Evolutionary conservation across 768 basidiomycete species (phyloP), one percentile per base, ranked within the genome.

Genomic region (Amanita pallidorosea): DNA sequence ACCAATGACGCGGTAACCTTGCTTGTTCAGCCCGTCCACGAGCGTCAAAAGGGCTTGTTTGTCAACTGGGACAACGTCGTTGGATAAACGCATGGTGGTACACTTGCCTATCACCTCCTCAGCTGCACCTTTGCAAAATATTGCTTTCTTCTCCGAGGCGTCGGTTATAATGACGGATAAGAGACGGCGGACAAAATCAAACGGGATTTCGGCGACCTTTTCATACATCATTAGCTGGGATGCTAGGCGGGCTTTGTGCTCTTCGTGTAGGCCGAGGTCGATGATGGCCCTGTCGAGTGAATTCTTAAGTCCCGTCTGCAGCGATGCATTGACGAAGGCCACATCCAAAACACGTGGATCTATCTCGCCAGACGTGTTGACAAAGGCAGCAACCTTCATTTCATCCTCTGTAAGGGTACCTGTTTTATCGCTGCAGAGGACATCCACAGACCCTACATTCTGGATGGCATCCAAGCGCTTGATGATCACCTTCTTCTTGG

Each of bases 361-460:
- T 12, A 45, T 25, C 53, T 60, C 59, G 36, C 45, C 47, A 18
- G 12, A 11, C 4, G n/a, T 27, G 9, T 47, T 53, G 42, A 51
- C 17, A 57, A 57, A 54, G 66, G 64, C 36, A 60, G 63, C 8
- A 29, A 45, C 27, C n/a, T 45, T 45, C 44, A 45, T 29, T 45
- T 45, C 44, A 25, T 45, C 44, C 44, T 45, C 44, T 15, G 77
- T 78, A 29, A 79, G 61, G 12, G 81, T 84, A 23, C 81, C 81
- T 0, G 81, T 84, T 61, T 83, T 83, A 62, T 83, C 81, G 23
- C 77, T 79, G 60, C 81, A 83, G 31, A 72, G 66, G 56, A 71
- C 67, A 5, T 66, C 68, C 8, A 83, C 79, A 9, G 73, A 76
- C 7, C 80, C 77, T 35, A 84, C 60, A 46, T 74, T 79, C 58